Conservation (phyloP, 1,284 basidiomycete genomes). For the Tylopilus sp. region DNA sequence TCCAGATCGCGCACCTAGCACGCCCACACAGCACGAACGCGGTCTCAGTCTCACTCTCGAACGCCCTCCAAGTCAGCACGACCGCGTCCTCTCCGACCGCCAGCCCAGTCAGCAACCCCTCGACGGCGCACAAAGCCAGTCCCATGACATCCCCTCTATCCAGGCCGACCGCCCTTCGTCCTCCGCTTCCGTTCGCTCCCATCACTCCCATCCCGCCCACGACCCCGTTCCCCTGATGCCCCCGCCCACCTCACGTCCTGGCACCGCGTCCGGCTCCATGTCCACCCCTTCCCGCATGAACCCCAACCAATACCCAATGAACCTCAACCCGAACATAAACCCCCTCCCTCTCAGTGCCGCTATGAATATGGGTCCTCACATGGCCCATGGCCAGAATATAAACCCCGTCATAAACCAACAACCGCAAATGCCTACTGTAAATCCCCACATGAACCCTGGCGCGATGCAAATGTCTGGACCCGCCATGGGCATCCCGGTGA, state of each 20-base stretch:
- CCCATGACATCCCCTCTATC: conserved; percentile 18
- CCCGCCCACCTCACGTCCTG: conserved; percentile 27
- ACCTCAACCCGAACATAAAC: conserved; percentile 25
- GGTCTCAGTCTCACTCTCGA: conserved; percentile 16
- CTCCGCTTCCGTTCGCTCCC: conserved; percentile 31
- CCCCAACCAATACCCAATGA: conserved; percentile 21
- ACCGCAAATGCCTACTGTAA: conserved; percentile 15
- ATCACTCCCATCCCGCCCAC: conserved; percentile 25
- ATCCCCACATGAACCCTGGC: conserved; percentile 12
- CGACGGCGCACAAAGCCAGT: conserved; percentile 25
- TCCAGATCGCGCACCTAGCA: conserved; percentile 19
- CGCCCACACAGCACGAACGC: conserved; percentile 24
- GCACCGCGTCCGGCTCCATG: conserved; percentile 23
- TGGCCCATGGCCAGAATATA: conserved; percentile 7
- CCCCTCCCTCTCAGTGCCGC: conserved; percentile 2
- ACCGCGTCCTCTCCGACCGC: conserved; percentile 16
- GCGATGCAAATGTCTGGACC: conserved; percentile 16
- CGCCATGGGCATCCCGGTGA: conserved; percentile 21
- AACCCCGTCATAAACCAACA: conserved; percentile 19
- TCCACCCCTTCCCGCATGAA: conserved; percentile 22
- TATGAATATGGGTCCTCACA: conserved; percentile 18
- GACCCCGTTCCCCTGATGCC: conserved; percentile 25
- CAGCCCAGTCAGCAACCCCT: conserved; percentile 18
- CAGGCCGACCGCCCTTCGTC: conserved; percentile 27
- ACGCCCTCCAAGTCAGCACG: conserved; percentile 26